Evolutionary conservation across 345 rosid genomes (phyloP), one percentile per base, ranked within the genome.

Genomic region (Populus tremula): DNA sequence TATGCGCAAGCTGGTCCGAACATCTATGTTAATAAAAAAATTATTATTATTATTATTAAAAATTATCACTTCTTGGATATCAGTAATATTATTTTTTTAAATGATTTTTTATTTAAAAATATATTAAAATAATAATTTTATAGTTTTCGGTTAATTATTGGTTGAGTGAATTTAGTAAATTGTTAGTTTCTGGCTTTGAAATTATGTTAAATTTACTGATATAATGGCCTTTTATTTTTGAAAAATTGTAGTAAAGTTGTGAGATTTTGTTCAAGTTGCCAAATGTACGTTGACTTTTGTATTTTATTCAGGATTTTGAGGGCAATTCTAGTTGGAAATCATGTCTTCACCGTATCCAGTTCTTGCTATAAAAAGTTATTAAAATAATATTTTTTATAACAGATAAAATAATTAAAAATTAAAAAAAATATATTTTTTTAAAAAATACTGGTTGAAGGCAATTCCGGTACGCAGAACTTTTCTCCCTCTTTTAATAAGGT

Each of bases 271-370:
- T 25, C 18, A 31, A n/a, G 33, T 67, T 16, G 38, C 35, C 41
- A 35, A 59, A 63, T 41, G 36, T 36, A 17, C 43, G 3, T 64
- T 63, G 25, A 68, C 50, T 77, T 35, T 63, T 68, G 59, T 80
- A 20, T 71, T 71, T 75, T 69, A 43, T 73, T 18, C 78, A 74
- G 85, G 75, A 73, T 78, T 68, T 70, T 72, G 76, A 73, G 69
- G 71, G 53, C 74, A 70, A 50, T 72, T 71, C 71, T 74, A 67
- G 69, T 77, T 72, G 77, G 86, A 73, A 62, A 87, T 74, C 78
- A 89, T 92, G 97, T 90, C 98, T 69, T 91, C 97, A 13, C 82
- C 82, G 5, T 94, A 86, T 82, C 93, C 97, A 10, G 64, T 89
- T 81, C 87, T 92, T 64, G 91, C 0, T 33, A 31, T 33, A 4